Evolutionary conservation across 169 alveolate genomes (phyloP).

Genomic region (Prorocentrum cordatum): DNA sequence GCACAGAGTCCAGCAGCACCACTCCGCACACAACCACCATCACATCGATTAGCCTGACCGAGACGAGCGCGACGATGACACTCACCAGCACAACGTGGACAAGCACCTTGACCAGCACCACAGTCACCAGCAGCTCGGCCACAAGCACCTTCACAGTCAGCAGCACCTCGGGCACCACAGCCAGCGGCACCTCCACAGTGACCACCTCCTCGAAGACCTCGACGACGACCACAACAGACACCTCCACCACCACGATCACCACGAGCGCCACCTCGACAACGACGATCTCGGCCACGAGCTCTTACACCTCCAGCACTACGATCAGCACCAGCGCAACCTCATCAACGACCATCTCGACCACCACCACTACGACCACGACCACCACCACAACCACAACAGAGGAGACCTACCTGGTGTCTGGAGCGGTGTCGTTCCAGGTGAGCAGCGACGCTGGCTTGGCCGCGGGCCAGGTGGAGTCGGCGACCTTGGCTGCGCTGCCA

Average conservation of each 20-base stretch:
- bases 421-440: too few species aligned
- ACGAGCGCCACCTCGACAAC: background rate
- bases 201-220: background rate
- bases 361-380: background rate
- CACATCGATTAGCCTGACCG: background rate
- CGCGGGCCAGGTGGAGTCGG: too few species aligned
- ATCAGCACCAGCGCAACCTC: background rate
- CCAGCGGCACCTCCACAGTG: background rate
- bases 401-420: background rate
- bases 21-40: background rate
- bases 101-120: background rate
- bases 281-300: background rate
- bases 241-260: background rate
- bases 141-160: background rate
- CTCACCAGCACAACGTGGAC: background rate
- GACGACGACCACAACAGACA: background rate
- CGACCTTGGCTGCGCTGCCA: too few species aligned
- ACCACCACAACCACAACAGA: background rate
- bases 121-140: background rate
- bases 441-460: too few species aligned
- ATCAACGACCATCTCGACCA: background rate
- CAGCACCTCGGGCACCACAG: background rate
- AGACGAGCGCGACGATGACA: background rate
- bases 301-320: background rate
- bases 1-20: background rate